A percentile compares a stretch with the other conserved stretches of the same genome.
phyloP scores from a whole-genome alignment of 2,329 filamentous ascomycete species.

The Stromatinia cepivora region DNA sequence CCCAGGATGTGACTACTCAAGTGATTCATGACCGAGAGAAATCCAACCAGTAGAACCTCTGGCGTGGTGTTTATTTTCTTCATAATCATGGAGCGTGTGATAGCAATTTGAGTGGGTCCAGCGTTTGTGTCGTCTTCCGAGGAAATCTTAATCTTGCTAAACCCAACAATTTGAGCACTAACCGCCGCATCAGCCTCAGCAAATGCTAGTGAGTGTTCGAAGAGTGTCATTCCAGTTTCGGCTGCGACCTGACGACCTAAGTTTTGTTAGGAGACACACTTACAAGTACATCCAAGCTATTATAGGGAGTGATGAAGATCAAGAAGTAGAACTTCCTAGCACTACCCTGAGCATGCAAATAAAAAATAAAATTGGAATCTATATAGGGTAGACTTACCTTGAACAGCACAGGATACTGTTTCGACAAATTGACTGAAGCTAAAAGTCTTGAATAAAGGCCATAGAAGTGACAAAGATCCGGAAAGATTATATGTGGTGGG shows the following conservation, averaged over 20 bases:
- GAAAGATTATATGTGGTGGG: conserved; percentile 29
- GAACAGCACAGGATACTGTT: conserved; percentile 81
- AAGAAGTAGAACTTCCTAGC: not conserved
- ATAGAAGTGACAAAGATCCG: conserved; percentile 76
- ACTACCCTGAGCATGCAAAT: not conserved
- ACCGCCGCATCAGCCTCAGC: conserved; percentile 91
- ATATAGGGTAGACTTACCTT: conserved; percentile 52
- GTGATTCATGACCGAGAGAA: conserved; percentile 88
- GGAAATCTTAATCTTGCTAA: conserved; percentile 30
- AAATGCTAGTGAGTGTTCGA: conserved; percentile 94
- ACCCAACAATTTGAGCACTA: conserved; percentile 65
- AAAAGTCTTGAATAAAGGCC: conserved; percentile 71
- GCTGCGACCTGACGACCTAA: conserved; percentile 64
- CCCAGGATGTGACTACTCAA: conserved; percentile 81
- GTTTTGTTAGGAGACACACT: conserved; percentile 18
- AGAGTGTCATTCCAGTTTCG: conserved; percentile 93
- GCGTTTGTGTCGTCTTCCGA: conserved; percentile 27
- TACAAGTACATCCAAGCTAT: conserved; percentile 4
- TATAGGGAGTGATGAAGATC: not conserved
- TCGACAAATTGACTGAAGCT: conserved; percentile 84
- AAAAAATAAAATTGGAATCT: not conserved
- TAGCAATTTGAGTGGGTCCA: conserved; percentile 48
- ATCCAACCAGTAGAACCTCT: conserved; percentile 80
- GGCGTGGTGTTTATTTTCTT: conserved; percentile 83
- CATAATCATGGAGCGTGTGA: conserved; percentile 67